Evolutionary conservation across 2,329 filamentous ascomycete species (phyloP).

Genomic region (Alternaria arborescens): DNA sequence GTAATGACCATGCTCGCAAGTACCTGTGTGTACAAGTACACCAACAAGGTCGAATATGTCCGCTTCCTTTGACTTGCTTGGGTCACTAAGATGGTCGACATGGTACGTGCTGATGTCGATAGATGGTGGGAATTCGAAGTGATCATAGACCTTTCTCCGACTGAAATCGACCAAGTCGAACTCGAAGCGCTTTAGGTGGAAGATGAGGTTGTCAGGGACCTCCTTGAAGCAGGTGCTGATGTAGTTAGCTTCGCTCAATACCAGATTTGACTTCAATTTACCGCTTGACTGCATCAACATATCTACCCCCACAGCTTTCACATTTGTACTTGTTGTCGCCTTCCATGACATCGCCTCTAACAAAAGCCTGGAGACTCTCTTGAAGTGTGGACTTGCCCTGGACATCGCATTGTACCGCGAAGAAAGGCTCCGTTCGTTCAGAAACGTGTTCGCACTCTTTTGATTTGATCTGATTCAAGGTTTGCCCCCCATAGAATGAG

Average conservation of each 20-base stretch:
- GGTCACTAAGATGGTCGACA: constrained; percentile 79
- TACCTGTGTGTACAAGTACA: constrained; percentile 90
- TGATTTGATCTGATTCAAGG: constrained; percentile 94
- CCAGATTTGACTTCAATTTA: constrained; percentile 43
- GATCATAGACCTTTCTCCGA: constrained; percentile 93
- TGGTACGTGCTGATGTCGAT: constrained; percentile 93
- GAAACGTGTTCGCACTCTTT: constrained; percentile 95
- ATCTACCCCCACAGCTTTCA: constrained; percentile 81
- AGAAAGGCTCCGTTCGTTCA: constrained; percentile 87
- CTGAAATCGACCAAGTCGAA: constrained; percentile 80
- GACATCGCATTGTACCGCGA: constrained; percentile 94
- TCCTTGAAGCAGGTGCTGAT: constrained; percentile 85
- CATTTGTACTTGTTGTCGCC: constrained; percentile 99
- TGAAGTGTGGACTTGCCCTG: constrained; percentile 85
- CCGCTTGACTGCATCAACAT: constrained; percentile 91
- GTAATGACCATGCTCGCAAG: constrained; percentile 93
- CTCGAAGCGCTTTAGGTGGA: constrained; percentile 89
- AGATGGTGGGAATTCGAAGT: constrained; percentile 83
- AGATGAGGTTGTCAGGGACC: constrained; percentile 91
- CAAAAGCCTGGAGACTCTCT: constrained; percentile 93
- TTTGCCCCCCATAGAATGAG: constrained; percentile 87
- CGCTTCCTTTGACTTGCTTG: constrained; percentile 62
- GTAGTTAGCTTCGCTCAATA: constrained; percentile 21
- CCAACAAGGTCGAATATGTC: constrained; percentile 96
- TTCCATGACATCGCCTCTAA: constrained; percentile 95